Percentiles rank a stretch among this genome's conserved stretches.
Evolutionary conservation across 257 asterid genomes (phyloP).

Genomic region (Solanum gandarillasii): DNA sequence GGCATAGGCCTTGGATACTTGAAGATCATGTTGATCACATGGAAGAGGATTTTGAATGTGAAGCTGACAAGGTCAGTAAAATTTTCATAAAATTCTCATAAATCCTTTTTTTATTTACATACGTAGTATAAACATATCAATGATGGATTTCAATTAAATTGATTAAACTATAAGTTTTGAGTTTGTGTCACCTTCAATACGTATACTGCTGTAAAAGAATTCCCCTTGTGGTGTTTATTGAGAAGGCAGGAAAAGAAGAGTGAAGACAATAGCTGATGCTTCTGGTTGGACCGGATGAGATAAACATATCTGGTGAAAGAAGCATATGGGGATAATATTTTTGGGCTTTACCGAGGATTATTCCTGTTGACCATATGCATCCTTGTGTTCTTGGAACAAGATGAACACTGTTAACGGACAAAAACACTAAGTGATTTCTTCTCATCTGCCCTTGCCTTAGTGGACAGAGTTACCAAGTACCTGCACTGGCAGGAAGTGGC

Average conservation of each 20-base stretch:
- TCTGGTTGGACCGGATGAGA: not conserved
- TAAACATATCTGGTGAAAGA: not conserved
- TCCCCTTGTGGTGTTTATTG: not conserved
- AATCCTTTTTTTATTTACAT: not conserved
- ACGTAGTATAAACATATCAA: not conserved
- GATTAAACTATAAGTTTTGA: not conserved
- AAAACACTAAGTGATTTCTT: not conserved
- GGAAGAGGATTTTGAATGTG: constrained; percentile 17
- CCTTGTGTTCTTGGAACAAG: not conserved
- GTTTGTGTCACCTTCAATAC: not conserved
- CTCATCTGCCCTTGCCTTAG: not conserved
- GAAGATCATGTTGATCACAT: constrained; percentile 9
- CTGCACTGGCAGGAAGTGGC: not conserved
- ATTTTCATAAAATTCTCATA: constrained; percentile 3
- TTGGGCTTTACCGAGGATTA: not conserved
- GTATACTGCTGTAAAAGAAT: not conserved
- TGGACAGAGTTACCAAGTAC: not conserved
- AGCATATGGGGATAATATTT: not conserved
- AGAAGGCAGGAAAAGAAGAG: not conserved
- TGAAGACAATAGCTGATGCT: not conserved
- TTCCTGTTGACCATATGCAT: not conserved
- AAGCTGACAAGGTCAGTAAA: constrained; percentile 26
- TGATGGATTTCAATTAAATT: not conserved
- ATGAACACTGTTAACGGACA: not conserved
- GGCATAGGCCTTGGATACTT: constrained; percentile 41